Evolutionary conservation across 1,284 basidiomycete species (phyloP).

Genomic region (Sanguinoderma infundibulare): DNA sequence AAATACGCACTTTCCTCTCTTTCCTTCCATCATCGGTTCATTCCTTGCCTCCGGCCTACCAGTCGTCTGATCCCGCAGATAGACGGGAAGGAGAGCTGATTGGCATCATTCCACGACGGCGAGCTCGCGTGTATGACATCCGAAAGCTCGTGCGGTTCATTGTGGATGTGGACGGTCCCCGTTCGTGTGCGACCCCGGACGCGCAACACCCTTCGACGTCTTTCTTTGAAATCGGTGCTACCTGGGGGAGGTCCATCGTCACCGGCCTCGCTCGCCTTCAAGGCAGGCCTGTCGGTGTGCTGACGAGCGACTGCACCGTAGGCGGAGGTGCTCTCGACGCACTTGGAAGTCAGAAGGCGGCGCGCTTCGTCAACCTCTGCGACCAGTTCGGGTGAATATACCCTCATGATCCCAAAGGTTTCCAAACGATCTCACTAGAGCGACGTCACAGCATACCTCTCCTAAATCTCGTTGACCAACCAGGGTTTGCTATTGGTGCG

Average conservation of each 20-base stretch:
- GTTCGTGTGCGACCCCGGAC: neutral
- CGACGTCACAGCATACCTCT: conserved; percentile 35
- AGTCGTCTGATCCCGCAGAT: conserved; percentile 30
- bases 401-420: neutral
- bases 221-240: conserved; percentile 47
- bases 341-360: conserved; percentile 44
- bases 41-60: conserved; percentile 34
- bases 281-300: conserved; percentile 42
- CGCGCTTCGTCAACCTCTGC: conserved; percentile 44
- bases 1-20: conserved; percentile 43
- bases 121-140: conserved; percentile 43
- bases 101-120: conserved; percentile 42
- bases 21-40: conserved; percentile 47
- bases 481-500: conserved; percentile 40
- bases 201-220: conserved; percentile 25
- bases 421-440: neutral
- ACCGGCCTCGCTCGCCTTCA: conserved; percentile 44
- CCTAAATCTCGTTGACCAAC: conserved; percentile 45
- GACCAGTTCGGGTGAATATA: conserved; percentile 40
- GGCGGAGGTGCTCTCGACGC: conserved; percentile 49
- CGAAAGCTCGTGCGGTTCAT: conserved; percentile 40
- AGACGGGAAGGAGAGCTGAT: conserved; percentile 42
- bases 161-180: conserved; percentile 33
- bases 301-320: conserved; percentile 45
- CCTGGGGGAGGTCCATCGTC: conserved; percentile 44